Percentiles rank a stretch among this genome's conserved stretches.
phyloP scores from a whole-genome alignment of 495 filamentous ascomycete genomes.

The Lineolata rhizophorae region DNA sequence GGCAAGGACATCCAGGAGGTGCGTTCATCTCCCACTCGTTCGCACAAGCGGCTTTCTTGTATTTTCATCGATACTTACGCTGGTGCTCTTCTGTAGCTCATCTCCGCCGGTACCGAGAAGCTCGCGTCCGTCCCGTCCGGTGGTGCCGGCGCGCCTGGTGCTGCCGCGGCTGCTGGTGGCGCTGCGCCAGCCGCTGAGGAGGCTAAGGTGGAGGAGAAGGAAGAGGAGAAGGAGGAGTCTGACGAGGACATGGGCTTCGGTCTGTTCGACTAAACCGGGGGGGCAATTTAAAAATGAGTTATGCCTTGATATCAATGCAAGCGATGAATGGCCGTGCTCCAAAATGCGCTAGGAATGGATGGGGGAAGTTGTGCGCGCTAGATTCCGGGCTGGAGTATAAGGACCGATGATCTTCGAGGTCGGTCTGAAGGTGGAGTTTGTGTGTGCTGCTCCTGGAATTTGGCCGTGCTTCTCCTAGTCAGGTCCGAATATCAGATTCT shows the following conservation, averaged over 20 bases:
- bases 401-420: too few species aligned
- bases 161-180: slow-evolving; percentile 41
- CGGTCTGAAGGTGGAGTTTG: too few species aligned
- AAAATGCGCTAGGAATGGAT: too few species aligned
- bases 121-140: slow-evolving; percentile 95
- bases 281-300: too few species aligned
- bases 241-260: slow-evolving; percentile 99
- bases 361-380: too few species aligned
- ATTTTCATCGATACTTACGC: neutral
- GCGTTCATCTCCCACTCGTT: slow-evolving; percentile 5
- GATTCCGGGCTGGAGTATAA: too few species aligned
- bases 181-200: slow-evolving; percentile 46
- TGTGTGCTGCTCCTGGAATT: too few species aligned
- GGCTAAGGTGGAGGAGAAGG: slow-evolving; percentile 53
- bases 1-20: slow-evolving; percentile 97
- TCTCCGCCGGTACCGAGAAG: slow-evolving; percentile 74
- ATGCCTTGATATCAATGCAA: too few species aligned
- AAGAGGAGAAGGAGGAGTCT: slow-evolving; percentile 71
- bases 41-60: slow-evolving; percentile 1
- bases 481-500: too few species aligned
- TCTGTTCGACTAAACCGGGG: slow-evolving; percentile 95
- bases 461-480: too few species aligned
- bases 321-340: too few species aligned
- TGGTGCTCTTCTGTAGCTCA: slow-evolving; percentile 38
- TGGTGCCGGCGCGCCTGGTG: slow-evolving; percentile 49